phyloP scores from a whole-genome alignment of 352 stramenopile species.

The Pythium dissimile region DNA sequence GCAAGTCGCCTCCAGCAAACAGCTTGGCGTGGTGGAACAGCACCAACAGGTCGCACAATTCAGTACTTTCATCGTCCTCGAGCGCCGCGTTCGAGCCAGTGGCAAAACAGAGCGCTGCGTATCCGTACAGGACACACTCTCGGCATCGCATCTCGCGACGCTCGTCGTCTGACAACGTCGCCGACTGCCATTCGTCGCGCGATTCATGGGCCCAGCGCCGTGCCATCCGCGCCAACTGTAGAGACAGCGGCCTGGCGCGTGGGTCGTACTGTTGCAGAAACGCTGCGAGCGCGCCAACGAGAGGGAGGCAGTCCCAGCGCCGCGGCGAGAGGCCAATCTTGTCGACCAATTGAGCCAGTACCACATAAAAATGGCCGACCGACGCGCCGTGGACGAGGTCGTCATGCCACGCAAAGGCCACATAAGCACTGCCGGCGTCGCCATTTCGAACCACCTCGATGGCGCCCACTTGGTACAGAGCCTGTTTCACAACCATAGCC shows the following conservation, averaged over 20 bases:
- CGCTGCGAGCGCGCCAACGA: constrained; percentile 33
- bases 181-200: not conserved
- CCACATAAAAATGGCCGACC: constrained; percentile 19
- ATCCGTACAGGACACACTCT: constrained; percentile 44
- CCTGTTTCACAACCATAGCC: constrained; percentile 33
- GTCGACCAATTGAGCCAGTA: constrained; percentile 18
- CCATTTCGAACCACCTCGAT: not conserved
- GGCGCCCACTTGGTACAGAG: constrained; percentile 44
- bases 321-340: constrained; percentile 7
- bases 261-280: constrained; percentile 31
- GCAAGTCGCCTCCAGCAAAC: constrained; percentile 10
- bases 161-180: not conserved
- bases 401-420: constrained; percentile 32
- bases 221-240: constrained; percentile 25
- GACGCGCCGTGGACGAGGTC: constrained; percentile 26
- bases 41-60: constrained; percentile 44
- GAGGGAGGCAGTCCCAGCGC: constrained; percentile 21
- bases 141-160: constrained; percentile 29
- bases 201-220: constrained; percentile 27
- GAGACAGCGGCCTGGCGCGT: constrained; percentile 11
- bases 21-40: constrained; percentile 34
- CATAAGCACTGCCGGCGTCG: too few relatives aligned
- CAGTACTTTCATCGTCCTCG: constrained; percentile 5
- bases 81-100: constrained; percentile 8
- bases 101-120: constrained; percentile 28